Conservation (phyloP, 768 basidiomycete genomes). For the Leucosporidium creatinivorum region DNA sequence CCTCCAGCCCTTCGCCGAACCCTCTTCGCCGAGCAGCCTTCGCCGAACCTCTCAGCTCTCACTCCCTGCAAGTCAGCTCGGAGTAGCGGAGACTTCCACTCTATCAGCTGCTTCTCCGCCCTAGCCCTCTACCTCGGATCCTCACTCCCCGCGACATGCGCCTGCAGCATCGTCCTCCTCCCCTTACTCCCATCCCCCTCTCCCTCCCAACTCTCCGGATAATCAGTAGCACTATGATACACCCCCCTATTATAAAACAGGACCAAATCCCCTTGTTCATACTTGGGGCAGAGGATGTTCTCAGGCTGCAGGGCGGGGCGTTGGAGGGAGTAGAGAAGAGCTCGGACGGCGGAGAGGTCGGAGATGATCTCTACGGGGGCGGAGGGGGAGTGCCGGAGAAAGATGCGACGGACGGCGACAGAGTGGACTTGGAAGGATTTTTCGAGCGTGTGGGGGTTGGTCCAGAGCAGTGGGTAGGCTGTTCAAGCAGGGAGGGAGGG, state of each 20-base stretch:
- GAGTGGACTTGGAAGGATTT: slow-evolving; percentile 1
- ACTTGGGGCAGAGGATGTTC: not conserved
- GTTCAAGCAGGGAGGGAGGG: not conserved
- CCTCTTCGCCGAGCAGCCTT: too few relatives aligned
- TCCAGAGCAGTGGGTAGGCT: slow-evolving; percentile 2
- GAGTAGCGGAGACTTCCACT: too few relatives aligned
- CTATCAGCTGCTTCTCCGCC: too few relatives aligned
- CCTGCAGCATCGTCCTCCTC: slow-evolving; percentile 60
- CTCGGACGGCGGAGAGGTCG: not conserved
- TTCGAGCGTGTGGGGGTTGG: not conserved
- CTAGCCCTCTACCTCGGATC: too few relatives aligned
- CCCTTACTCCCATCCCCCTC: slow-evolving; percentile 61
- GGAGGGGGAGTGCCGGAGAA: not conserved
- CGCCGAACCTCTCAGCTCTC: too few relatives aligned
- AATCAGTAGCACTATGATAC: not conserved
- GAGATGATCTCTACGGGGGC: not conserved
- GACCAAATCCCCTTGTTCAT: not conserved
- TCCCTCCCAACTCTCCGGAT: slow-evolving; percentile 4
- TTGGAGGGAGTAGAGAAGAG: not conserved
- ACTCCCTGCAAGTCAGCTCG: too few relatives aligned
- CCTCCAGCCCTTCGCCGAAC: too few relatives aligned
- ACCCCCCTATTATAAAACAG: slow-evolving; percentile 8
- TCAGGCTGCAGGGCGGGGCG: not conserved
- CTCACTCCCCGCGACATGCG: too few relatives aligned
- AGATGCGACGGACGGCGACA: not conserved